These are phyloP conservation scores for Asterella californica DNA, from an alignment of 225 moss, liverwort and hornwort genomes.

Conservation along the genomic window DNA sequence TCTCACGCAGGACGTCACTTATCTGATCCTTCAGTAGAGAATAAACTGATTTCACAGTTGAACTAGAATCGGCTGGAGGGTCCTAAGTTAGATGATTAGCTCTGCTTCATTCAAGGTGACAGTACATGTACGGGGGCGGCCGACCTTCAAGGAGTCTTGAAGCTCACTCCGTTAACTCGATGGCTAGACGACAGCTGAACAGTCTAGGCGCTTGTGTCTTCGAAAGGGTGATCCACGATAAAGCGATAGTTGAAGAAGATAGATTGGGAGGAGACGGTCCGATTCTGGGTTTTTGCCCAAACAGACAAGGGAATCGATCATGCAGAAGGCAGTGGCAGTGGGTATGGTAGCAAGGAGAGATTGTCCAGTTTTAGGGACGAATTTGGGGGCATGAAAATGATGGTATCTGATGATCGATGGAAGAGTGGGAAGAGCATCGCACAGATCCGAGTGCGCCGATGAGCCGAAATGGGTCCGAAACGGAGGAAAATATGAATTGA, in stretches of 20 bases:
- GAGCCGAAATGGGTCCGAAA: constrained; percentile 28
- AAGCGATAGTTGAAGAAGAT: constrained; percentile 28
- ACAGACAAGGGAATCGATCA: constrained; percentile 14
- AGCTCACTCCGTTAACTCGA: constrained; percentile 6
- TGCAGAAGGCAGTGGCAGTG: constrained; percentile 2
- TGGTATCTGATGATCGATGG: constrained; percentile 20
- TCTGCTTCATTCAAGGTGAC: background rate
- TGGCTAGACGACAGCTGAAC: constrained; percentile 22
- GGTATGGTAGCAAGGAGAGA: constrained; percentile 10
- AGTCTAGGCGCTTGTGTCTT: constrained; percentile 1
- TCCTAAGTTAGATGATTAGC: background rate
- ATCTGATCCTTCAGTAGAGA: background rate
- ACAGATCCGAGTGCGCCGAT: constrained; percentile 18
- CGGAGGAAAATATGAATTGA: constrained; percentile 27
- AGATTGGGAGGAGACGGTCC: constrained; percentile 32
- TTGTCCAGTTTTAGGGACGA: constrained; percentile 14
- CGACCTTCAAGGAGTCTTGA: constrained; percentile 15
- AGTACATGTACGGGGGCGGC: constrained; percentile 5
- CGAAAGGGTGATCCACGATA: constrained; percentile 24
- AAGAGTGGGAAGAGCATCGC: constrained; percentile 17
- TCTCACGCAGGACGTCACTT: background rate
- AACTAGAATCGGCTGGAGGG: background rate
- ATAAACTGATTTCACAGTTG: background rate
- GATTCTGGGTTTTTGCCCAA: constrained; percentile 13
- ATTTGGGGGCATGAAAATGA: constrained; percentile 17